Conservation (phyloP, 768 basidiomycete species). For the Thelephora ganbajun region DNA sequence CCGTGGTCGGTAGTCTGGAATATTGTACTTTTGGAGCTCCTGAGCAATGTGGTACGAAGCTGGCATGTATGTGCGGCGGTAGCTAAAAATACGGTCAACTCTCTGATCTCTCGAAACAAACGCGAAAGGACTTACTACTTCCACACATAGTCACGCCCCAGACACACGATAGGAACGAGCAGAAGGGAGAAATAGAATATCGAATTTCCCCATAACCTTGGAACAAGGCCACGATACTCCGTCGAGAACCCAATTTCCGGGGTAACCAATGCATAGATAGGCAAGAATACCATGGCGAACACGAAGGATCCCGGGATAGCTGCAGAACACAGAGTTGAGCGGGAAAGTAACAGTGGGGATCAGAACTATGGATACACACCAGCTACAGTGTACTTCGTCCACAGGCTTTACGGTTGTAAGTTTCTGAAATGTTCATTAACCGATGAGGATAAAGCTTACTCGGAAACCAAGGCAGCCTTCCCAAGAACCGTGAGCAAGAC, state of each 20-base stretch:
- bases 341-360: neutral
- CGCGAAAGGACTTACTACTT: conserved; percentile 64
- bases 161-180: conserved; percentile 71
- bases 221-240: conserved; percentile 83
- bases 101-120: conserved; percentile 3
- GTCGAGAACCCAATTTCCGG: conserved; percentile 80
- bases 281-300: conserved; percentile 93
- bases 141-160: conserved; percentile 86
- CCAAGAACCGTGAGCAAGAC: conserved; percentile 91
- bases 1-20: conserved; percentile 90
- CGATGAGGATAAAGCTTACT: conserved; percentile 44
- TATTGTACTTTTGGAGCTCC: conserved; percentile 98
- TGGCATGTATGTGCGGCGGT: conserved; percentile 81
- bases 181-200: conserved; percentile 87
- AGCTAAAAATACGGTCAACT: conserved; percentile 32
- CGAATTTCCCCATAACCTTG: conserved; percentile 75
- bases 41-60: conserved; percentile 96
- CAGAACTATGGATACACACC: conserved; percentile 26
- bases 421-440: conserved; percentile 2
- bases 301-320: conserved; percentile 96
- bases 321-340: conserved; percentile 11
- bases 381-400: conserved; percentile 98
- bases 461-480: conserved; percentile 93
- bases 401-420: conserved; percentile 43
- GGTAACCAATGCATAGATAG: conserved; percentile 78